Conservation (phyloP, 1,139 yeast species). For the Candida labiduridarum region DNA sequence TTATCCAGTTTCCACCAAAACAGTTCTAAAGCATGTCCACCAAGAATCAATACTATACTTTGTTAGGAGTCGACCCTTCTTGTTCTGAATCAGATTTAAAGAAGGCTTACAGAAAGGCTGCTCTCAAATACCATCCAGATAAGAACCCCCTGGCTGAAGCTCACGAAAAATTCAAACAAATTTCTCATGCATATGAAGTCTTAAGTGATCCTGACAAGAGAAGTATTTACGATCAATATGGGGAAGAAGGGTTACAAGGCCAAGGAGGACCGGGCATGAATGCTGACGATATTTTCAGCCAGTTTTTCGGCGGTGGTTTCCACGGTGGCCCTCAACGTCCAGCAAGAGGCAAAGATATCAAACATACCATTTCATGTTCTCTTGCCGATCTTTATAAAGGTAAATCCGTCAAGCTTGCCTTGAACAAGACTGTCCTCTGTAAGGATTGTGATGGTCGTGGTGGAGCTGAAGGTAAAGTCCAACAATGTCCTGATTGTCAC, state of each 20-base stretch:
- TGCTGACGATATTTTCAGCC: constrained; percentile 90
- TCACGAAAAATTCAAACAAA: constrained; percentile 93
- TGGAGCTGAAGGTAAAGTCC: constrained; percentile 90
- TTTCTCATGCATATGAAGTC: constrained; percentile 87
- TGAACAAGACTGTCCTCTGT: constrained; percentile 90
- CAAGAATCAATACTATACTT: constrained; percentile 2
- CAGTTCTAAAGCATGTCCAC: neutral
- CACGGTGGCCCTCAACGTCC: constrained; percentile 85
- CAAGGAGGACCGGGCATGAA: constrained; percentile 77
- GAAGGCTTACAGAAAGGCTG: constrained; percentile 92
- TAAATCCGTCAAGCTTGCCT: constrained; percentile 88
- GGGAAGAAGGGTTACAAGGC: constrained; percentile 87
- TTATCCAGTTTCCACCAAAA: neutral
- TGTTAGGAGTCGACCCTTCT: constrained; percentile 72
- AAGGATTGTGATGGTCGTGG: constrained; percentile 91
- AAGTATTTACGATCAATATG: constrained; percentile 84
- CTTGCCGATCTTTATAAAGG: constrained; percentile 96
- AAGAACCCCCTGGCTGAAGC: constrained; percentile 80
- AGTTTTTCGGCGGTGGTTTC: constrained; percentile 77
- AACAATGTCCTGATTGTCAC: constrained; percentile 80
- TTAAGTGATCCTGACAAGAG: constrained; percentile 87
- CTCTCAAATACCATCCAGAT: constrained; percentile 94
- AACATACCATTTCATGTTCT: constrained; percentile 82
- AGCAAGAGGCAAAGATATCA: constrained; percentile 83
- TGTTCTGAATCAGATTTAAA: constrained; percentile 86